A percentile compares a stretch with the other conserved stretches of the same genome.
Conservation (phyloP, 2,329 filamentous ascomycete species). For the Colletotrichum zoysiae region DNA sequence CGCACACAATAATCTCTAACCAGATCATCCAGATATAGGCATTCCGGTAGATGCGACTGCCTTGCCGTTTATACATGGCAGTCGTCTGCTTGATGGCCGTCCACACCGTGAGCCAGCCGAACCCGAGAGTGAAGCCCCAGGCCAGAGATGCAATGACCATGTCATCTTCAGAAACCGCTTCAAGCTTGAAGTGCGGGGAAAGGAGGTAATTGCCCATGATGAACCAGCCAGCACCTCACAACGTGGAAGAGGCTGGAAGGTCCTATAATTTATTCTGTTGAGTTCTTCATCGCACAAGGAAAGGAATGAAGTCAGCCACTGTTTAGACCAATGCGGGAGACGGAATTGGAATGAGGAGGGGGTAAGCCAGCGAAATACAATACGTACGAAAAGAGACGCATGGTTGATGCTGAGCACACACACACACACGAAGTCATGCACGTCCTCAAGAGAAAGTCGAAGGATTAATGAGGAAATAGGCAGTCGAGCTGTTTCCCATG, state of each 20-base stretch:
- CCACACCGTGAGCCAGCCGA: conserved; percentile 56
- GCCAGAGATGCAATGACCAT: conserved; percentile 50
- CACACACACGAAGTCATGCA: conserved; percentile 24
- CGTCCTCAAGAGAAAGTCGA: background rate
- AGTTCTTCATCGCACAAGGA: conserved; percentile 13
- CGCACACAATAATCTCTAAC: conserved; percentile 58
- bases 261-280: conserved; percentile 10
- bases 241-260: conserved; percentile 18
- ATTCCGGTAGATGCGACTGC: conserved; percentile 50
- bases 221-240: conserved; percentile 33
- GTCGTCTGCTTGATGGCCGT: conserved; percentile 53
- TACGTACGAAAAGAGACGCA: conserved; percentile 10
- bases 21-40: conserved; percentile 63
- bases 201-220: conserved; percentile 39
- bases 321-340: background rate
- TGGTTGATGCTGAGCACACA: background rate
- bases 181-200: conserved; percentile 41
- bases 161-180: conserved; percentile 44
- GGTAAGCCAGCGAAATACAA: background rate
- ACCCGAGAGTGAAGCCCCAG: conserved; percentile 56
- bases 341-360: too few relatives aligned
- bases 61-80: conserved; percentile 51
- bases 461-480: background rate
- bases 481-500: background rate
- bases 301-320: background rate